Conservation (phyloP, 1,284 basidiomycete genomes). For the Ganoderma sinense region DNA sequence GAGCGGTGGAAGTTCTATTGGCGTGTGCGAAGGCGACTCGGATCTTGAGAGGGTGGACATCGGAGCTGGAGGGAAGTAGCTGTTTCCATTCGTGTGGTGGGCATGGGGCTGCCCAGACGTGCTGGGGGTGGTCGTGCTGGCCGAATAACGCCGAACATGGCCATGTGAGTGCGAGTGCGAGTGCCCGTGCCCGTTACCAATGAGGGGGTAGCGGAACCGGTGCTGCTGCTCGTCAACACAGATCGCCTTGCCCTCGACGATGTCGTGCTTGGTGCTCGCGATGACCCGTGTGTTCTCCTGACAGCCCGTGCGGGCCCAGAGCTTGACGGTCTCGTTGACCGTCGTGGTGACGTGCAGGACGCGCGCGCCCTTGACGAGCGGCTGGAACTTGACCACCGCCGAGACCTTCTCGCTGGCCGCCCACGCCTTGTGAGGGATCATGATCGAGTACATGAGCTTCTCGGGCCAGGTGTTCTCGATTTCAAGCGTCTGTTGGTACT, state of each 20-base stretch:
- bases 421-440: constrained; percentile 91
- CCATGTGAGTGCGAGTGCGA: constrained; percentile 5
- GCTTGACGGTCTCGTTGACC: constrained; percentile 80
- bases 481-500: constrained; percentile 95
- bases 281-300: constrained; percentile 74
- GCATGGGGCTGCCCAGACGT: constrained; percentile 23
- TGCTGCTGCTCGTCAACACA: constrained; percentile 49
- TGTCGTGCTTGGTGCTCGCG: constrained; percentile 74
- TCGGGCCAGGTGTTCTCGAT: constrained; percentile 97
- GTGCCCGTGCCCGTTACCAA: constrained; percentile 24
- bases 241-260: constrained; percentile 68
- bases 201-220: constrained; percentile 40
- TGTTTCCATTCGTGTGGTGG: constrained; percentile 12
- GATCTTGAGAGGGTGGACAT: constrained; percentile 26
- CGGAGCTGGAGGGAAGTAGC: constrained; percentile 28
- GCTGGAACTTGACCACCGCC: constrained; percentile 87
- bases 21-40: constrained; percentile 28
- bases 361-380: constrained; percentile 83
- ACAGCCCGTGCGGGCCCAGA: constrained; percentile 58
- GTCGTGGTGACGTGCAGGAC: constrained; percentile 74
- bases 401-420: constrained; percentile 87
- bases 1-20: constrained; percentile 38
- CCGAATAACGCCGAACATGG: constrained; percentile 25
- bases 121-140: constrained; percentile 26
- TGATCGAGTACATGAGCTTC: constrained; percentile 92